Evolutionary conservation across 331 rosid species (phyloP), one percentile per base, ranked within the genome.

Genomic region (Dryas integrifolia): DNA sequence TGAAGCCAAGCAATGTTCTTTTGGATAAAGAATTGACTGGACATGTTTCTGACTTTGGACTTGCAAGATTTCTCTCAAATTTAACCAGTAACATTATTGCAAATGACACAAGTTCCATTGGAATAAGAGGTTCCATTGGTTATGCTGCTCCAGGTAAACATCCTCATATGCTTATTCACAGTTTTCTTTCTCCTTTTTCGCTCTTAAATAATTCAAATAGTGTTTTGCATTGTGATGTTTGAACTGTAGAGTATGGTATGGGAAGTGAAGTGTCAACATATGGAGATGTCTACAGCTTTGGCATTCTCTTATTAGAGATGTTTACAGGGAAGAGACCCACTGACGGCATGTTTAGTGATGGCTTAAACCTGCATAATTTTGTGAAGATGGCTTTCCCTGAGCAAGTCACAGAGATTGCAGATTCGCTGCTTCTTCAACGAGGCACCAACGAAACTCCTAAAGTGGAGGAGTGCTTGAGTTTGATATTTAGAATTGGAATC

Each of bases 231-330:
- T 58, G 3, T 58, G 62, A 58, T 58, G 14, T 39, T 50, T 7
- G 48, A 51, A 68, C 15, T 16, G 1, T n/a, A 68, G 73, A 51
- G 16, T 38, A 51, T 9, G 58, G 72, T 46, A 67, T 48, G 72
- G 58, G 58, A 67, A 67, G 72, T 30, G 26, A 26, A 21, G 58
- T 67, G 0, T 26, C 72, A 2, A 48, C 11, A 30, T 24, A 30
- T 14, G 72, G 72, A 2, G 58, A 67, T 8, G 26, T 48, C 13
- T 67, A 67, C 15, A 48, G 72, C 58, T 47, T 67, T 4, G 58
- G 71, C 13, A 67, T 67, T 67, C 71, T 67, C 9, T 66, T 48
- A 58, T 30, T 67, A 30, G 71, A 67, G 26, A 67, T 67, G 58
- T 67, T 67, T 30, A 67, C 72, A 0, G 72, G 45, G 16, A 67